Evolutionary conservation across 495 filamentous ascomycete genomes (phyloP).

Genomic region (Chaetomidium leptoderma): DNA sequence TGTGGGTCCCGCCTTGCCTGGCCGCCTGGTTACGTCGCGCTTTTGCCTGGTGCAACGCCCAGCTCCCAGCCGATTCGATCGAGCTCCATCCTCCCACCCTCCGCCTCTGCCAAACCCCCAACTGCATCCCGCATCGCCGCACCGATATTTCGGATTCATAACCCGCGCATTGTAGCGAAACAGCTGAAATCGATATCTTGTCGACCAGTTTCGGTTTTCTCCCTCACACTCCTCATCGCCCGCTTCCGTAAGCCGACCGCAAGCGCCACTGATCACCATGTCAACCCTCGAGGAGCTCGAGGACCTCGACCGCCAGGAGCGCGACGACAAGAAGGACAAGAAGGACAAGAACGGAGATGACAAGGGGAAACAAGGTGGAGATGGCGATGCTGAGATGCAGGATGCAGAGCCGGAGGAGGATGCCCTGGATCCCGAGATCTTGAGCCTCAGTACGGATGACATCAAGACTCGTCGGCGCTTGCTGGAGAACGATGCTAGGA

Average conservation of each 20-base stretch:
- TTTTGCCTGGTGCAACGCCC: slow-evolving; percentile 34
- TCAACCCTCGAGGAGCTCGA: slow-evolving; percentile 44
- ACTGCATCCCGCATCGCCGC: slow-evolving; percentile 20
- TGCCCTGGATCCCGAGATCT: slow-evolving; percentile 82
- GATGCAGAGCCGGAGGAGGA: slow-evolving; percentile 70
- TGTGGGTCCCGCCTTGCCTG: slow-evolving; percentile 21
- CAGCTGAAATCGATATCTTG: background rate
- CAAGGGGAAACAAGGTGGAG: slow-evolving; percentile 59
- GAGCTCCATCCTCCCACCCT: slow-evolving; percentile 27
- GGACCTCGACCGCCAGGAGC: slow-evolving; percentile 59
- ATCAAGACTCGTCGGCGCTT: slow-evolving; percentile 82
- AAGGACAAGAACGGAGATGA: slow-evolving; percentile 74
- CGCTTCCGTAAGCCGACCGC: background rate
- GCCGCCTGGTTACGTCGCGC: slow-evolving; percentile 38
- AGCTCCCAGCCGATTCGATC: slow-evolving; percentile 23
- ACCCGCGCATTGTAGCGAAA: background rate
- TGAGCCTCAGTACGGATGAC: slow-evolving; percentile 85
- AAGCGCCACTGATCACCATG: slow-evolving; percentile 24
- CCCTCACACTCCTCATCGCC: background rate
- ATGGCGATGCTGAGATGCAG: slow-evolving; percentile 87
- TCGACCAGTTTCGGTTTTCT: background rate
- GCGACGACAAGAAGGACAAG: slow-evolving; percentile 66
- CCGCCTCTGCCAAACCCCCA: slow-evolving; percentile 16
- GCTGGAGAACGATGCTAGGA: slow-evolving; percentile 92
- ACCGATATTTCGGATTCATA: background rate